Evolutionary conservation across 2,329 filamentous ascomycete genomes (phyloP), one percentile per base, ranked within the genome.

Genomic region (Ceratocystis eucalypticola): DNA sequence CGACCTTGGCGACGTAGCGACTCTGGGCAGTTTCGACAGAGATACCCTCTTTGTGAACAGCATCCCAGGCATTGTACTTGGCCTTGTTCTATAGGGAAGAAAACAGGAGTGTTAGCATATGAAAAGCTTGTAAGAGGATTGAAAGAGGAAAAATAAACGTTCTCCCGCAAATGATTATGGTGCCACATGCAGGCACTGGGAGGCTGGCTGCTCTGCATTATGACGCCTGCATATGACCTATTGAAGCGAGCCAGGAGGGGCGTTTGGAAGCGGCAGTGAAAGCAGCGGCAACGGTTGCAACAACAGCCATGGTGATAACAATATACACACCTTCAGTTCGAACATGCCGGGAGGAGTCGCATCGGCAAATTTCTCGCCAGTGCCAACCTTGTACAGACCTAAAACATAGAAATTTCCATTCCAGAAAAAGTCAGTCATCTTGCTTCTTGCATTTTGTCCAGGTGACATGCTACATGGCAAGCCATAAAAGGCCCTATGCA

Each of bases 11-110:
- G 72, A 95, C 82, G 77, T 96, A 96, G 73, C 82, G 79, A 74
- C 84, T 80, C 82, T 95, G 88, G 22, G 91, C 91, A 70, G 85
- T 76, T 70, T 87, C 81, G 69, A 82, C 73, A 69, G 81, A 83
- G 70, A 85, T 74, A 63, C 81, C 83, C 68, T 85, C 81, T 69
- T 91, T 83, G 72, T 84, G 82, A 69, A 85, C 72, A 73, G 85
- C 82, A 77, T 90, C 78, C 91, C 91, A 96, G 65, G 87, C 84
- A 72, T 80, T 82, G 78, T 86, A 84, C 82, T 95, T 96, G 72
- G 84, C 84, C 79, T 94, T 95, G 77, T 80, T 85, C 88, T 91
- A 71, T 70, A 64, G 46, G 22, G 5, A 2, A 55, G 22, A 30
- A 8, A 25, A 50, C 37, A 25, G 33, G 45, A 45, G 46, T 20